Conservation (phyloP, 345 rosid species). For the Laguncularia racemosa region DNA sequence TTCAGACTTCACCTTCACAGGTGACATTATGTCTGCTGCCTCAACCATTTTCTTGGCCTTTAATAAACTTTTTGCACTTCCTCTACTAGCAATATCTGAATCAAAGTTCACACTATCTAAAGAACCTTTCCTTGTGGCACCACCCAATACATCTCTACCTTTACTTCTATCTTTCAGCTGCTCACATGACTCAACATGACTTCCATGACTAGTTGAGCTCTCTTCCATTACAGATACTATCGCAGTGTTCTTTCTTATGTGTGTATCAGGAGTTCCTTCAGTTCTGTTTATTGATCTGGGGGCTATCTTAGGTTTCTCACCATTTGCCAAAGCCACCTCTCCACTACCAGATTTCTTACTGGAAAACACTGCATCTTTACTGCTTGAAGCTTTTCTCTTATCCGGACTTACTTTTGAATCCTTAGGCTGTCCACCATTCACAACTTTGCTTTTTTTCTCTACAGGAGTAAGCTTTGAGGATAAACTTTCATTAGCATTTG, state of each 20-base stretch:
- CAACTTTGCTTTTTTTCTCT: conserved; percentile 30
- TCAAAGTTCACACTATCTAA: conserved; percentile 23
- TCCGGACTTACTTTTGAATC: conserved; percentile 19
- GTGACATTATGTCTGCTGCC: conserved; percentile 24
- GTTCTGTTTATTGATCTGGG: conserved; percentile 26
- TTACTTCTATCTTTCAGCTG: conserved; percentile 28
- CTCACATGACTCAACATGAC: conserved; percentile 11
- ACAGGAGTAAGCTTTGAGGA: conserved; percentile 24
- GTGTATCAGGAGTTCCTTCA: conserved; percentile 25
- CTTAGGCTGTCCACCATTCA: conserved; percentile 26
- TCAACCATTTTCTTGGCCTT: conserved; percentile 25
- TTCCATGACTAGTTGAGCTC: conserved; percentile 13
- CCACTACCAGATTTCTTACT: conserved; percentile 25
- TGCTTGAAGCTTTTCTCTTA: conserved; percentile 21
- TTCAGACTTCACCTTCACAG: conserved; percentile 10
- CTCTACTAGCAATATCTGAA: conserved; percentile 19
- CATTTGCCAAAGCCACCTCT: conserved; percentile 26
- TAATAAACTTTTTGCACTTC: conserved; percentile 23
- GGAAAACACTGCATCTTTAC: conserved; percentile 31
- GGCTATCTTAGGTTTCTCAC: conserved; percentile 27
- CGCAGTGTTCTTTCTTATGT: conserved; percentile 20
- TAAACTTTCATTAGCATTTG: conserved; percentile 24
- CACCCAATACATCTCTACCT: conserved; percentile 20
- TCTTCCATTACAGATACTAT: conserved; percentile 24
- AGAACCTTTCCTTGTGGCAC: conserved; percentile 18